Base-by-base conservation (phyloP, 345 rosid species). In the Cardamine resedifolia region DNA sequence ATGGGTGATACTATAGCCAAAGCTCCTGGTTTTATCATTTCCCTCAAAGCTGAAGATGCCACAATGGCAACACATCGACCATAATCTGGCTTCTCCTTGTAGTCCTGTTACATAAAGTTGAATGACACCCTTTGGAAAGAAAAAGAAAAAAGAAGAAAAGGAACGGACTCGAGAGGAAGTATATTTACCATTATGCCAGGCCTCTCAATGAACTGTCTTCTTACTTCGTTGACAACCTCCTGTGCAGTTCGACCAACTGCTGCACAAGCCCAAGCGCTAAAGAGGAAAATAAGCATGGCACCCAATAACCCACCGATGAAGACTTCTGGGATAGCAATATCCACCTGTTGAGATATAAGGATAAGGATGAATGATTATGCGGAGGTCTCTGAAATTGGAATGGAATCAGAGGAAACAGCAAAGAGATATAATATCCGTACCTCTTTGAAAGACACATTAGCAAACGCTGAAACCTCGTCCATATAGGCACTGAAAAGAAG, bases 221-320 rank as follows among this genome's bases (percentile, higher is more conserved):
- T 85, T 68, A 95, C 97, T 91, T 95, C 97, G 60, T 88, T 87
- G 61, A 91, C 99, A 71, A 95, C 97, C 84, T 91, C 99, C 77
- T 95, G 96, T 55, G 99, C 98, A 78, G 97, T 95, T 77, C 89
- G 83, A 66, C 99, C 97, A 69, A 95, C 97, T 31, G 97, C 96
- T 38, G 96, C 80, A 72, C 98, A 94, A 55, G 96, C 96, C 96
- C 93, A 91, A 70, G 87, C 96, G 78, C 95, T 95, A 68, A 91
- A 91, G 62, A 95, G 79, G 82, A 78, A 95, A 58, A 91, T 95
- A 71, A 91, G 97, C 99, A 91, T 90, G 19, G 97, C 81, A 24
- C 99, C 99, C 77, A 95, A 80, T 78, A 95, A 78, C 63, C 99
- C 99, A 65, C 97, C 96, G 36, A 91, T 39, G 61, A 95, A 95